Evolutionary conservation across 108 stramenopile species (phyloP).

Genomic region (Skeletonema marinoi): DNA sequence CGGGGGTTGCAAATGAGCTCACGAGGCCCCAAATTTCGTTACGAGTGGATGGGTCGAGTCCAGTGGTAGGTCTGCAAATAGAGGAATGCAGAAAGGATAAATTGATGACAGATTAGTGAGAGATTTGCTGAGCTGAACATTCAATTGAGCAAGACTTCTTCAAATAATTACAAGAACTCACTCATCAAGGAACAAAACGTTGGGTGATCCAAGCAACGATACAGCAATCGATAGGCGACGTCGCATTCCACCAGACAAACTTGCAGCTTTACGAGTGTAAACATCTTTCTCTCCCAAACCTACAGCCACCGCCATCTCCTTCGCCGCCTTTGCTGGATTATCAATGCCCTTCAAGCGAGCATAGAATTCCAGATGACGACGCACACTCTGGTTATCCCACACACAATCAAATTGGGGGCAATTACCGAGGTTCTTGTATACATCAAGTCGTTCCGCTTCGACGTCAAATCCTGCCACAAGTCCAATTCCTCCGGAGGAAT

Average conservation of each 20-base stretch:
- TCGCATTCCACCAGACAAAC: conserved; percentile 91
- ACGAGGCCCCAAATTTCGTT: conserved; percentile 61
- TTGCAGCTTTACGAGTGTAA: conserved; percentile 44
- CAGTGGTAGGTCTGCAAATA: conserved; percentile 39
- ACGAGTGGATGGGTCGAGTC: conserved; percentile 71
- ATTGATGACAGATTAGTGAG: not conserved
- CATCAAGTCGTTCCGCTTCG: conserved; percentile 37
- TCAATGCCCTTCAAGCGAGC: conserved; percentile 63
- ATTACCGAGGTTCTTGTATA: conserved; percentile 70
- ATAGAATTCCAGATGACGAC: conserved; percentile 72
- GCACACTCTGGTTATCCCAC: conserved; percentile 63
- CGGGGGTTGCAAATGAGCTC: conserved; percentile 50
- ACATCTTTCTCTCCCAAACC: conserved; percentile 56
- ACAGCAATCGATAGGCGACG: conserved; percentile 90
- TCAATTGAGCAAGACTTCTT: not conserved
- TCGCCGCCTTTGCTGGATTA: conserved; percentile 32
- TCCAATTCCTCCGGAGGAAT: conserved; percentile 55
- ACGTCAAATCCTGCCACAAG: conserved; percentile 64
- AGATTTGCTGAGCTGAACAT: not conserved
- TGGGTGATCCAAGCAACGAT: conserved; percentile 79
- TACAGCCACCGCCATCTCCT: conserved; percentile 51
- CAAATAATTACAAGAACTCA: conserved; percentile 18
- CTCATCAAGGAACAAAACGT: conserved; percentile 84
- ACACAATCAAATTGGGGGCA: conserved; percentile 81
- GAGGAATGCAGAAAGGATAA: not conserved